phyloP scores from a whole-genome alignment of 108 stramenopile species.

The Pseudonitzschia multistriata region DNA sequence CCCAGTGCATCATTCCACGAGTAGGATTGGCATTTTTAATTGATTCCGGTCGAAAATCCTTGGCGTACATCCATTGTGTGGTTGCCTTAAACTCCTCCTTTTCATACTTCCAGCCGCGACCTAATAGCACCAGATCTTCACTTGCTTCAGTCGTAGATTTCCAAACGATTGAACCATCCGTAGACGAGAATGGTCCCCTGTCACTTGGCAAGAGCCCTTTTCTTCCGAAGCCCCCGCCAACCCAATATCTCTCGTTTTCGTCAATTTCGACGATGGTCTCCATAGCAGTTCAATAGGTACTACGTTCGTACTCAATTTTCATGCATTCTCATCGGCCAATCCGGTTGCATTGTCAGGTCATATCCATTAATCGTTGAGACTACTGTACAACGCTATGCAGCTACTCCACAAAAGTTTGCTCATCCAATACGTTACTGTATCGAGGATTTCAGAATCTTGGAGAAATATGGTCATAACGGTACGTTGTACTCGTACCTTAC shows the following conservation, averaged over 20 bases:
- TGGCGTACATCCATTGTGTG: constrained; percentile 54
- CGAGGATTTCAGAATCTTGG: no score
- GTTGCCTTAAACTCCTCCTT: constrained; percentile 26
- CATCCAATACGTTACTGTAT: no score
- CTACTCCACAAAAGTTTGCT: no score
- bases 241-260: constrained; percentile 67
- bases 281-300: background rate
- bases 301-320: background rate
- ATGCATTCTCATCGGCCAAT: background rate
- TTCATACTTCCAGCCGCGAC: constrained; percentile 42
- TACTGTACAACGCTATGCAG: no score
- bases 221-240: constrained; percentile 58
- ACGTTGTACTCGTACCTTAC: no score
- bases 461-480: no score
- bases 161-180: constrained; percentile 55
- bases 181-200: constrained; percentile 46
- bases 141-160: constrained; percentile 46
- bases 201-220: constrained; percentile 58
- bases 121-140: constrained; percentile 40
- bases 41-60: constrained; percentile 44
- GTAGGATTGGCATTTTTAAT: constrained; percentile 40
- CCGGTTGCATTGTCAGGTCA: no score
- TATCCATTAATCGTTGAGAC: no score
- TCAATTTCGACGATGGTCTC: constrained; percentile 46
- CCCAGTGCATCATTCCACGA: constrained; percentile 48